Evolutionary conservation across 129 eudicot genomes (phyloP), one percentile per base, ranked within the genome.

Genomic region (Escallonia rubra): DNA sequence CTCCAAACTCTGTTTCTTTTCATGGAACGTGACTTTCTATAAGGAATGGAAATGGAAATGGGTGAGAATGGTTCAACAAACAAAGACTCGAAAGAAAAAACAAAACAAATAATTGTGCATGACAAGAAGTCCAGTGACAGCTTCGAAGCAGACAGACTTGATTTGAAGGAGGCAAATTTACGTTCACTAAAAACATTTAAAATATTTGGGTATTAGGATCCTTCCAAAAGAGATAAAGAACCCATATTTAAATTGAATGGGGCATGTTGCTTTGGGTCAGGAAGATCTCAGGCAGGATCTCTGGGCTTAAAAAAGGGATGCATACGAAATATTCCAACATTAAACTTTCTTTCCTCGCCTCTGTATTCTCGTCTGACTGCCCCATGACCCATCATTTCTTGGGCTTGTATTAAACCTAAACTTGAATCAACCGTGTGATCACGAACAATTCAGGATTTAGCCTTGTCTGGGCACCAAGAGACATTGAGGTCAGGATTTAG

Each of bases 231-330:
- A 67, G 74, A 61, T 52, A 73, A 75, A 75, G 59, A 67, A 39
- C 12, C 41, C 61, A 46, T 16, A 11, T 16, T 62, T 72, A 54
- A 59, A 69, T 42, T 59, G 71, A 48, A 41, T 49, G 63, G 68
- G 65, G 82, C 84, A 78, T 83, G 89, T 80, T 80, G 80, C 68
- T 60, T 64, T 87, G 78, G 90, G 83, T 87, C 87, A 61, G 78
- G 72, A 67, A 80, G 72, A 71, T 75, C 70, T 52, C 74, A 80
- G 78, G 83, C 86, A 86, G 84, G 80, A 86, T 80, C 82, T 80
- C 65, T 56, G 78, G 81, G 70, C 75, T 78, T 80, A 78, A 51
- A 68, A 66, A 54, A 65, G 43, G 63, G 56, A 71, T 68, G 68
- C 69, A 72, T 72, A 80, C 64, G 79, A 82, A 66, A 59, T 72